Base-by-base conservation (phyloP, 2,329 filamentous ascomycete genomes). In the Aspergillus pseudoviridinutans region DNA sequence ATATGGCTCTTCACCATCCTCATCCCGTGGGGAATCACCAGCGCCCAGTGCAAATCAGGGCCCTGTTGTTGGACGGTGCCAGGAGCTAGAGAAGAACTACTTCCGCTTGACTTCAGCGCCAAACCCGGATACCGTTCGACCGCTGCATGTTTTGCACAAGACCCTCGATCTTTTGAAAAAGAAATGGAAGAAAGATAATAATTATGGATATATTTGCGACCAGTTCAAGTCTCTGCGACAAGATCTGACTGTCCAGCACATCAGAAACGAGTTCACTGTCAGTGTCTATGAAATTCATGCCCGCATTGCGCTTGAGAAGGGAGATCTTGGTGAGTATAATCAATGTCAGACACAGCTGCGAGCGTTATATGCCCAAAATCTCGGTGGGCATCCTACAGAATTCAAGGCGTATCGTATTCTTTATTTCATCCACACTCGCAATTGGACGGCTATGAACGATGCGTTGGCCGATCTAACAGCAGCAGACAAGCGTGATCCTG, bases 281-380 rank as follows among this genome's bases (percentile, higher is more conserved):
- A 89, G 85, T 61, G 94, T 97, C 50, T 99, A 99, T 77, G 94
- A 99, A 79, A 95, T 93, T 61, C 94, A 99, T 78, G 94, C 93
- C 63, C 88, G 94, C 60, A 97, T 99, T 78, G 94, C 94, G 66
- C 82, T 99, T 77, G 93, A 99, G 78, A 97, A 95, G 84, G 92
- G 90, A 79, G 94, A 99, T 82, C 86, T 97, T 81, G 93, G 94
- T 99, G 94, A 99, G 94, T 99, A 99, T 94, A 99, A 99, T 82
- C 94, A 99, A 84, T 99, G 94, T 78, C 94, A 99, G 82, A 97
- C 94, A 70, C 94, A 99, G 80, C 83, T 99, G 73, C 91, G 91
- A 76, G 91, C 89, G 64, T 81, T 99, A 70, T 97, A 99, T 78
- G 85, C 86, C 75, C 85, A 91, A 79, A 89, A 90, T 66, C 80